Evolutionary conservation across 257 asterid species (phyloP).

Genomic region (Ligustrum vulgare): DNA sequence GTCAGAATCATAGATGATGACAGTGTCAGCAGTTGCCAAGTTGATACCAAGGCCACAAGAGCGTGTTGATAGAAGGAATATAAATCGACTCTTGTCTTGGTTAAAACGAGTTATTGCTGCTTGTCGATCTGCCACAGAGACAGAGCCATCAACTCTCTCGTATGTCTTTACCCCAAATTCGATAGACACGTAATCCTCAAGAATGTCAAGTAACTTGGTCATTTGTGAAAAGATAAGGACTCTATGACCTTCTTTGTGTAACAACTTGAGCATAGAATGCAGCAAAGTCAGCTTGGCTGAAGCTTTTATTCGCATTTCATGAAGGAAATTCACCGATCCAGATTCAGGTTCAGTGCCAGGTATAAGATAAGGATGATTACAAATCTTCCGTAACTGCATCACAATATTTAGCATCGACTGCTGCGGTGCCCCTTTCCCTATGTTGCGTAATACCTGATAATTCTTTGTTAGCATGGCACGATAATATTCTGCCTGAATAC

Average conservation of each 20-base stretch:
- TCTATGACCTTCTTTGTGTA: slow-evolving; percentile 86
- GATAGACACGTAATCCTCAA: slow-evolving; percentile 84
- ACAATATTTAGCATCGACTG: slow-evolving; percentile 97
- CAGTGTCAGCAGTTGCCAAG: slow-evolving; percentile 99
- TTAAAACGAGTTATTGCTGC: slow-evolving; percentile 90
- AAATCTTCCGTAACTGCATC: slow-evolving; percentile 95
- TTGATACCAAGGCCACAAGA: slow-evolving; percentile 99
- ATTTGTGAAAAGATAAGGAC: slow-evolving; percentile 96
- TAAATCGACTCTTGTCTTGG: slow-evolving; percentile 93
- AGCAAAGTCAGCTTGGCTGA: slow-evolving; percentile 91
- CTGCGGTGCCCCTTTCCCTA: slow-evolving; percentile 87
- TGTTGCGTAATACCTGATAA: slow-evolving; percentile 89
- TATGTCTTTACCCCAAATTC: slow-evolving; percentile 91
- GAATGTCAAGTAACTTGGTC: slow-evolving; percentile 95
- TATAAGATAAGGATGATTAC: slow-evolving; percentile 98
- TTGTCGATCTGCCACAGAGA: slow-evolving; percentile 84
- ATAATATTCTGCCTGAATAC: slow-evolving; percentile 97
- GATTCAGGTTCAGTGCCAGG: slow-evolving; percentile 98
- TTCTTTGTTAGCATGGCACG: slow-evolving; percentile 99
- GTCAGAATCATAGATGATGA: slow-evolving; percentile 92
- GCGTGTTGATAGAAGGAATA: slow-evolving; percentile 90
- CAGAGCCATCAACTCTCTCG: slow-evolving; percentile 99
- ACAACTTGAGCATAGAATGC: slow-evolving; percentile 87
- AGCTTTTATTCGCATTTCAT: slow-evolving; percentile 98
- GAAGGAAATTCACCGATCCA: slow-evolving; percentile 85